Conservation (phyloP, 306 rosid genomes). For the Vigna hirtella region DNA sequence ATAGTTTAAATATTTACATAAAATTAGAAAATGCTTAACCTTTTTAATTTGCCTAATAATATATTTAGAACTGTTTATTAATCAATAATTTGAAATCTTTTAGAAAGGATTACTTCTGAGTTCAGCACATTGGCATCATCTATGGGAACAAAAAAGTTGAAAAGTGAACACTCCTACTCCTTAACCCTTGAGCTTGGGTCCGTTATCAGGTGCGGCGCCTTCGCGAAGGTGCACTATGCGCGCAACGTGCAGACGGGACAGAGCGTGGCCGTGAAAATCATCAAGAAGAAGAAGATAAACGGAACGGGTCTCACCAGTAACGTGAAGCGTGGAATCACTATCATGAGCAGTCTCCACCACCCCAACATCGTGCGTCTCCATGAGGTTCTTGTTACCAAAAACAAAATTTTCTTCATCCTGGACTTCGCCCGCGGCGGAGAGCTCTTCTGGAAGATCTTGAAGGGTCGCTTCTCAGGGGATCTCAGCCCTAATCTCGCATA, state of each 20-base stretch:
- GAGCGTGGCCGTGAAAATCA: constrained; percentile 57
- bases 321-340: constrained; percentile 54
- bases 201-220: constrained; percentile 57
- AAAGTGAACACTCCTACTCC: no score
- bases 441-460: constrained; percentile 46
- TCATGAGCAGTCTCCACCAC: constrained; percentile 56
- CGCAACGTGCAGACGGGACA: constrained; percentile 50
- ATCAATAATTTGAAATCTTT: not conserved
- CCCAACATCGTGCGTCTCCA: constrained; percentile 53
- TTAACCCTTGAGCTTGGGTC: constrained; percentile 39
- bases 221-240: constrained; percentile 57
- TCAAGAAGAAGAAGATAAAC: constrained; percentile 52
- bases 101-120: not conserved
- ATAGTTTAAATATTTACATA: constrained; percentile 4
- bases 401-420: constrained; percentile 51
- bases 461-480: constrained; percentile 52
- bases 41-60: not conserved
- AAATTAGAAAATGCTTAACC: not conserved
- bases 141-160: no score
- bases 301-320: constrained; percentile 42
- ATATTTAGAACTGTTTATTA: not conserved
- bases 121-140: no score
- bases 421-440: constrained; percentile 56
- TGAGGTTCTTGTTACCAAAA: constrained; percentile 57
- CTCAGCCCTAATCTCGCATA: constrained; percentile 30